A percentile compares a stretch with the other conserved stretches of the same genome.
These are phyloP conservation scores for Xerocomus potaroensis DNA, from an alignment of 768 basidiomycete genomes.

Conservation along the genomic window DNA sequence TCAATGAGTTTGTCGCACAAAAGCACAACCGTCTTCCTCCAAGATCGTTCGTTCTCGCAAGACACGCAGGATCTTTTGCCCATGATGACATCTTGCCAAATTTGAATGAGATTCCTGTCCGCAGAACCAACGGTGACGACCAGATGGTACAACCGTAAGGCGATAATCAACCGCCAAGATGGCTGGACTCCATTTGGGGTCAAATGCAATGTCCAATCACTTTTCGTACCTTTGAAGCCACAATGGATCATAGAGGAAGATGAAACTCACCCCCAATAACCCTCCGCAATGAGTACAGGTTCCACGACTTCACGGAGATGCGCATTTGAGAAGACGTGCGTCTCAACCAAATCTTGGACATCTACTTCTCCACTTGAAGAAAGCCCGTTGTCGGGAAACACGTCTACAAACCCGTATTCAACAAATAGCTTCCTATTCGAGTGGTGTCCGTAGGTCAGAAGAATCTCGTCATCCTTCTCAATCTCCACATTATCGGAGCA, in stretches of 20 bases:
- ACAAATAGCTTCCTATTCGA: conserved; percentile 72
- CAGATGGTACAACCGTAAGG: conserved; percentile 62
- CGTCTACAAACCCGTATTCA: conserved; percentile 86
- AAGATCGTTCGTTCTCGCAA: conserved; percentile 45
- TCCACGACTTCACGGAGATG: conserved; percentile 44
- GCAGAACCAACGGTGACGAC: conserved; percentile 28
- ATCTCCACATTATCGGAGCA: conserved; percentile 44
- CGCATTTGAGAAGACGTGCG: conserved; percentile 43
- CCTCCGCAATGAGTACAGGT: conserved; percentile 50
- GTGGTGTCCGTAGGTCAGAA: conserved; percentile 77
- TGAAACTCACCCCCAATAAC: conserved; percentile 78
- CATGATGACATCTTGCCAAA: conserved; percentile 53
- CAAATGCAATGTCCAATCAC: conserved; percentile 77
- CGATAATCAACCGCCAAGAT: conserved; percentile 73
- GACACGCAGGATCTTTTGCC: conserved; percentile 45
- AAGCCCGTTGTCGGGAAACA: conserved; percentile 24
- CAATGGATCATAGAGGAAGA: background rate
- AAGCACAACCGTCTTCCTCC: conserved; percentile 36
- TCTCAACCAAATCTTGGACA: conserved; percentile 51
- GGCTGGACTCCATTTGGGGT: conserved; percentile 61
- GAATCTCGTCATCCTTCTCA: conserved; percentile 58
- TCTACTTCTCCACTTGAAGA: conserved; percentile 53
- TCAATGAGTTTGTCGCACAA: conserved; percentile 38
- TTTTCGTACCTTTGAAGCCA: conserved; percentile 26
- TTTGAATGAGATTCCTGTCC: conserved; percentile 32